phyloP scores from a whole-genome alignment of 139 green algal genomes.

The Picochlorum sp. region DNA sequence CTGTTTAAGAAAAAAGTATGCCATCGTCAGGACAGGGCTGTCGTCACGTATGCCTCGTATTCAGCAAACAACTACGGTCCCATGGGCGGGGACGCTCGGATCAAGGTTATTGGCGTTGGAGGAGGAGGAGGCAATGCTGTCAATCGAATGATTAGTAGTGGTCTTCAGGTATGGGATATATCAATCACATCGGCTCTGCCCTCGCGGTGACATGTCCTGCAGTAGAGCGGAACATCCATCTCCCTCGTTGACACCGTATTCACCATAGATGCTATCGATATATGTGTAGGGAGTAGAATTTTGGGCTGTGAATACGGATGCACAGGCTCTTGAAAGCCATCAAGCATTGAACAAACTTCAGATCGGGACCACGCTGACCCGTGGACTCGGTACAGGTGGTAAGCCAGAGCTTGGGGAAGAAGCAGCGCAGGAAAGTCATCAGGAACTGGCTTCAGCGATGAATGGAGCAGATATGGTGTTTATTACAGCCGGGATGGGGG shows the following conservation, averaged over 20 bases:
- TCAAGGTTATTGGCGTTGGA: slow-evolving; percentile 92
- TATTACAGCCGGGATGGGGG: slow-evolving; percentile 86
- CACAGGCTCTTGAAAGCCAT: slow-evolving; percentile 83
- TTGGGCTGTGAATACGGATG: slow-evolving; percentile 94
- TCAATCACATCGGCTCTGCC: neutral
- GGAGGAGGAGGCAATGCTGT: slow-evolving; percentile 92
- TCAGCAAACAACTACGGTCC: slow-evolving; percentile 5
- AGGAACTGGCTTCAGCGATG: slow-evolving; percentile 53
- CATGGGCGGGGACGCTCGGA: slow-evolving; percentile 47
- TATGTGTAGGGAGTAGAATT: slow-evolving; percentile 83
- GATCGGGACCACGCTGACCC: slow-evolving; percentile 80
- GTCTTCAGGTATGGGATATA: slow-evolving; percentile 56
- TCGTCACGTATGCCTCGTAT: slow-evolving; percentile 6
- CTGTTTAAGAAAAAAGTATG: neutral
- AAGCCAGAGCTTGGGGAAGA: slow-evolving; percentile 83
- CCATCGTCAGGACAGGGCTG: neutral
- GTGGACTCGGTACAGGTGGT: slow-evolving; percentile 86
- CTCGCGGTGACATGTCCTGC: neutral
- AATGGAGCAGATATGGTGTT: slow-evolving; percentile 62
- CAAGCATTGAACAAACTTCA: slow-evolving; percentile 82
- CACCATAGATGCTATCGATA: neutral
- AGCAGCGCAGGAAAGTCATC: slow-evolving; percentile 79
- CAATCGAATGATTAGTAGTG: slow-evolving; percentile 92
- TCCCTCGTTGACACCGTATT: neutral
- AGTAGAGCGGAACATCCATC: neutral